Base-by-base conservation (phyloP, 2,329 filamentous ascomycete species). In the Hypoxylon sp. region DNA sequence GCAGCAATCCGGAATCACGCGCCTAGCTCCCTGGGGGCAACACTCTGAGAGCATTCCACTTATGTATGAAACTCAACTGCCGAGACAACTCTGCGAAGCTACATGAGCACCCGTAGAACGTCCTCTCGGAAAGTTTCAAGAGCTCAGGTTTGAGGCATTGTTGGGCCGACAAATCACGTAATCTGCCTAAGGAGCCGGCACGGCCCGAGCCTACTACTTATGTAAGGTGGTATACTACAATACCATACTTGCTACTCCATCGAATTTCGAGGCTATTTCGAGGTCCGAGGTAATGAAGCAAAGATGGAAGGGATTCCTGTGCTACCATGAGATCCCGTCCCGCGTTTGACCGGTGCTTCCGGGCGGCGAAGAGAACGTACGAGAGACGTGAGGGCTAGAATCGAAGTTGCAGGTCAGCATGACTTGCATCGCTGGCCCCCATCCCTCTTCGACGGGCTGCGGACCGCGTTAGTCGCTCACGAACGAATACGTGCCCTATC, bases 61-160 rank as follows among this genome's bases (percentile, higher is more conserved):
- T 24, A 54, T 50, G 59, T 55, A 67, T 70, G 68, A 63, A 53
- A 70, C 56, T 24, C 61, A 70, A 68, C 68, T 70, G 57, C 68
- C 68, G 68, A 70, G 50, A 67, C 66, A 52, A 50, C 44, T 17
- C 58, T 68, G 57, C 65, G 54, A 57, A 53, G 54, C 50, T 55
- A 62, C 47, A 27, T 61, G 48, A 59, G 46, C 47, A 44, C 51
- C 51, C 31, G 46, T 29, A 53, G 35, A 53, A 55, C 57, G 44
- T 27, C 24, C 57, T 19, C 24, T 63, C 62, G 65, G 65, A 55
- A 56, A 62, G 27, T 70, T 66, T 63, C 37, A n/a, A 35, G 15
- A 19, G 39, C 31, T 35, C 37, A n/a, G 21, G 35, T 31, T 46
- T 35, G 48, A 50, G 58, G 24, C 44, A 39, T 32, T 37, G 35